Percentiles rank a stretch among this genome's conserved stretches.
Evolutionary conservation across 2,329 filamentous ascomycete genomes (phyloP).

Genomic region (Botrytis porri): DNA sequence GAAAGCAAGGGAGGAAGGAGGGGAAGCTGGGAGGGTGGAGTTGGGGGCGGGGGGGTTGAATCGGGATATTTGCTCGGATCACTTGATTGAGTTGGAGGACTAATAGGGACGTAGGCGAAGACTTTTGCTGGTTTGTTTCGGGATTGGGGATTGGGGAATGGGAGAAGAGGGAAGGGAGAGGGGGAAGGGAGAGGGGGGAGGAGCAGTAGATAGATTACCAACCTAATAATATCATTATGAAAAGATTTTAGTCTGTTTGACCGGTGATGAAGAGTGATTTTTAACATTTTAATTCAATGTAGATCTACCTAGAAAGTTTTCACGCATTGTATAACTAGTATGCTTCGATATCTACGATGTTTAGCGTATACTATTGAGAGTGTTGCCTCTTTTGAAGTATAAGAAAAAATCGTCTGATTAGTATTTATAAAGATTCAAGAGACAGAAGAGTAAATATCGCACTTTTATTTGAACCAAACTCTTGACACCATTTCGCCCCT

Average conservation of each 20-base stretch:
- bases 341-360: background rate
- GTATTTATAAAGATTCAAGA: no score
- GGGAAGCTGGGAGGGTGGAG: no score
- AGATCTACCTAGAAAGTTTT: background rate
- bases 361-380: no score
- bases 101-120: background rate
- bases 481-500: no score
- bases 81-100: background rate
- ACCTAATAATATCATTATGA: background rate
- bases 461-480: no score
- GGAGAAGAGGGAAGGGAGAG: no score
- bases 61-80: background rate
- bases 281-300: rapidly evolving
- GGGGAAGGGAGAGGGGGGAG: no score
- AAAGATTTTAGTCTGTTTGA: background rate
- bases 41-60: background rate
- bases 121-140: background rate
- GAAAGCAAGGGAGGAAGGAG: no score
- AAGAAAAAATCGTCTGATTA: no score
- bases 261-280: background rate
- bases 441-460: no score
- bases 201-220: background rate
- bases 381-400: no score
- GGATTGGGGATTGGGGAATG: background rate
- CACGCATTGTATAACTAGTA: background rate